Conservation (phyloP, 805 yeast genomes). For the Huiozyma sinensis region DNA sequence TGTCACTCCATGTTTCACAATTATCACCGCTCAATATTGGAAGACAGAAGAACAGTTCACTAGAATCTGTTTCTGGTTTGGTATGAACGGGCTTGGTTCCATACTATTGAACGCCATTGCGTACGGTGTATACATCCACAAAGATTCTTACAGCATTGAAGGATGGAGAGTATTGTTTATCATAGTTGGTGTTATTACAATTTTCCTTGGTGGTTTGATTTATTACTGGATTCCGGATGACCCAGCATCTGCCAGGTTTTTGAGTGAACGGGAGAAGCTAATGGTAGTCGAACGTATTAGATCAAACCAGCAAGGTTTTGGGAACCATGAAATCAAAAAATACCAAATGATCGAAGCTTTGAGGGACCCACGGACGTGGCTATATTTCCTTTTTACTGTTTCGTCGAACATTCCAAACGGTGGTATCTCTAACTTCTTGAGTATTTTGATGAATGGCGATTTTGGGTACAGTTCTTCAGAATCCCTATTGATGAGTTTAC, state of each 20-base stretch:
- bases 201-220: constrained; percentile 39
- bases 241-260: constrained; percentile 41
- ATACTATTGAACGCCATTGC: constrained; percentile 44
- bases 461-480: constrained; percentile 34
- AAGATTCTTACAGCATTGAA: constrained; percentile 31
- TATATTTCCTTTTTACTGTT: constrained; percentile 33
- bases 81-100: constrained; percentile 37
- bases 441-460: constrained; percentile 33
- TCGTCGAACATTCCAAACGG: constrained; percentile 42
- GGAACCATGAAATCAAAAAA: constrained; percentile 43
- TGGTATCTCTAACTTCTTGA: constrained; percentile 41
- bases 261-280: constrained; percentile 32
- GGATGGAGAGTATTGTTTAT: constrained; percentile 56
- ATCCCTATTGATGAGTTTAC: constrained; percentile 36
- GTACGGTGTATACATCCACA: constrained; percentile 37
- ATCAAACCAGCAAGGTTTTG: constrained; percentile 47
- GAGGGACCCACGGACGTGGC: constrained; percentile 40
- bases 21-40: constrained; percentile 46
- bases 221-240: constrained; percentile 44
- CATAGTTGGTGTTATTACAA: constrained; percentile 48
- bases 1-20: constrained; percentile 47
- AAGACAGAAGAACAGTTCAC: constrained; percentile 35
- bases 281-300: constrained; percentile 44
- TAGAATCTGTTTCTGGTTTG: constrained; percentile 36
- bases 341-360: constrained; percentile 44